These are phyloP conservation scores for Suhomyces kilbournensis DNA, from an alignment of 805 yeast species.

Conservation along the genomic window DNA sequence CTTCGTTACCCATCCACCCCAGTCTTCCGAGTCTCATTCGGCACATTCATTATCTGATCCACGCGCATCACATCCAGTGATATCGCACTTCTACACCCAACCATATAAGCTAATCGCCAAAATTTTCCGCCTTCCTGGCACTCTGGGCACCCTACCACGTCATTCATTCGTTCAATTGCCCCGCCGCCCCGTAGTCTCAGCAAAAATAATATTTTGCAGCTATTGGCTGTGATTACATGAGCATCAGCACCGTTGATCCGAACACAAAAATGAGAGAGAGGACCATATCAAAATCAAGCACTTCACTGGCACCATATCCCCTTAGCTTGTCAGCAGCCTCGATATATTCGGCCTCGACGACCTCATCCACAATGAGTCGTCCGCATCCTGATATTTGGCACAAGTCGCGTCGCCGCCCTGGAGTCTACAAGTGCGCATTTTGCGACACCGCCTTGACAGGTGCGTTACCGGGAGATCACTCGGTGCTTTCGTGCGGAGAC, in stretches of 20 bases:
- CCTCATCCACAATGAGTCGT: conserved; percentile 6
- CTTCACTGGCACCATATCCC: not conserved
- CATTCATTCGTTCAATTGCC: not conserved
- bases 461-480: conserved; percentile 14
- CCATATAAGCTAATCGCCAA: not conserved
- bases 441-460: conserved; percentile 15
- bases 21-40: not conserved
- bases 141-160: not conserved
- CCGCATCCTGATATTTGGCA: not conserved
- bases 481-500: conserved; percentile 21
- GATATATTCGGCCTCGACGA: conserved; percentile 2
- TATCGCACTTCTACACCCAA: not conserved
- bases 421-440: conserved; percentile 13
- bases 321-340: conserved; percentile 4
- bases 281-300: not conserved
- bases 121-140: not conserved
- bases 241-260: not conserved
- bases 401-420: not conserved
- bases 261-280: not conserved
- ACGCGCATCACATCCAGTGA: not conserved
- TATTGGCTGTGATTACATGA: not conserved
- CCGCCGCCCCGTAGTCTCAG: not conserved
- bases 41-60: not conserved
- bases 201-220: not conserved
- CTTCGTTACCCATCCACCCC: not conserved